Percentiles rank a stretch among this genome's conserved stretches.
These are phyloP conservation scores for Cryoendolithus antarcticus DNA, from an alignment of 2,329 filamentous ascomycete genomes.

Conservation along the genomic window DNA sequence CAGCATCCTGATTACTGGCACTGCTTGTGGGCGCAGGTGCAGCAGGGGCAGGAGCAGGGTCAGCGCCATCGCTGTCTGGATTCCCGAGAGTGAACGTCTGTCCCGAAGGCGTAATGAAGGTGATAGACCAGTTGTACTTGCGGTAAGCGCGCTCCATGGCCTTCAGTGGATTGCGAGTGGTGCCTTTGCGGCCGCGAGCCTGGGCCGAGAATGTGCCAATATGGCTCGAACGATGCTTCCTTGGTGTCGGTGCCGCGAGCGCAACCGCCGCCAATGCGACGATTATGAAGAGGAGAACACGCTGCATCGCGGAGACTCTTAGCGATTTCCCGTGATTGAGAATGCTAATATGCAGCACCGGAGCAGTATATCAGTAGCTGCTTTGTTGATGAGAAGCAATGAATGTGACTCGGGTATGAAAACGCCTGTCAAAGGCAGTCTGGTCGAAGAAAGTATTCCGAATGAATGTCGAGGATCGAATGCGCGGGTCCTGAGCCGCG, in stretches of 20 bases:
- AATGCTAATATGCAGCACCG: not conserved
- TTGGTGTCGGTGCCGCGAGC: slow-evolving; percentile 33
- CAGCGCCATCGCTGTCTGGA: slow-evolving; percentile 1
- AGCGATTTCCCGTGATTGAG: not conserved
- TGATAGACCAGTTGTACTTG: slow-evolving; percentile 44
- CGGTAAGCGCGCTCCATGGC: slow-evolving; percentile 54
- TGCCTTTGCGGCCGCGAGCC: slow-evolving; percentile 29
- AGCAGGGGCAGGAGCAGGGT: not conserved
- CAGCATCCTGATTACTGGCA: slow-evolving; percentile 1
- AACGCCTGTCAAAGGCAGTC: slow-evolving; percentile 5
- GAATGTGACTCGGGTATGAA: not conserved
- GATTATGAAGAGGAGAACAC: slow-evolving; percentile 29
- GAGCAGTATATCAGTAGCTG: no score
- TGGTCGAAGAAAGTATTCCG: not conserved
- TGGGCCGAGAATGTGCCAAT: slow-evolving; percentile 2
- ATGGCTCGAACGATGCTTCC: slow-evolving; percentile 9
- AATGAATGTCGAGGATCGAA: no score
- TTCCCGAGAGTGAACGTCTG: slow-evolving; percentile 2
- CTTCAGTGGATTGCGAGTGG: slow-evolving; percentile 42
- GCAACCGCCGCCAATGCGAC: slow-evolving; percentile 37
- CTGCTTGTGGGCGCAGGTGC: slow-evolving; percentile 1
- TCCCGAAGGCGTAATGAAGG: slow-evolving; percentile 4
- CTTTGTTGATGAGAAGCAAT: not conserved
- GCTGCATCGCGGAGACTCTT: slow-evolving; percentile 2
- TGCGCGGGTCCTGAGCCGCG: no score